Evolutionary conservation across 1,139 yeast genomes (phyloP).

Genomic region (Kurtzmaniella quercitrusa): DNA sequence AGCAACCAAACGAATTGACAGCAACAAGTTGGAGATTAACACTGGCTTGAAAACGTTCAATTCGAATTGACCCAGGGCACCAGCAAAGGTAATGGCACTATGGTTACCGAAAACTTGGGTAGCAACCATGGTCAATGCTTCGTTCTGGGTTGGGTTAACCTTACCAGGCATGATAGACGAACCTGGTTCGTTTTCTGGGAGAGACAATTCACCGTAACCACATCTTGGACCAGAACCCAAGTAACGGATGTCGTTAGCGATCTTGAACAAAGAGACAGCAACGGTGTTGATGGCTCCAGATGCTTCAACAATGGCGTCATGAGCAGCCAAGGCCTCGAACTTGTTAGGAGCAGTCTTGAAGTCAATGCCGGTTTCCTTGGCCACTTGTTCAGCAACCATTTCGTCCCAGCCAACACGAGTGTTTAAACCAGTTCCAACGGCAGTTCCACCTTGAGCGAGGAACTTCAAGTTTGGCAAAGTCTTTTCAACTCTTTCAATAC

Average conservation of each 20-base stretch:
- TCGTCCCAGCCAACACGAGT: conserved; percentile 86
- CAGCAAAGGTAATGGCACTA: conserved; percentile 91
- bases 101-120: conserved; percentile 97
- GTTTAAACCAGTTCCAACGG: conserved; percentile 97
- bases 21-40: conserved; percentile 82
- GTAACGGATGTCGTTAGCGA: conserved; percentile 96
- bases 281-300: conserved; percentile 96
- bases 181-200: conserved; percentile 99
- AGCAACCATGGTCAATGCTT: conserved; percentile 97
- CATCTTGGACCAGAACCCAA: conserved; percentile 99
- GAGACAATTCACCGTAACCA: conserved; percentile 92
- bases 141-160: conserved; percentile 98
- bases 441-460: conserved; percentile 99
- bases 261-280: conserved; percentile 89
- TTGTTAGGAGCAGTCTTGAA: conserved; percentile 97
- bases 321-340: conserved; percentile 98
- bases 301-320: conserved; percentile 96
- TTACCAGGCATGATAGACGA: conserved; percentile 99
- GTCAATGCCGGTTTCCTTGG: conserved; percentile 79
- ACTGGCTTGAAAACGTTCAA: conserved; percentile 97
- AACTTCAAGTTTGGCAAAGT: conserved; percentile 70
- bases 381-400: conserved; percentile 74
- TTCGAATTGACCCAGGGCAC: conserved; percentile 98
- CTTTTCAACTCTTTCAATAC: conserved; percentile 79
- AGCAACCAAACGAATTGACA: conserved; percentile 81